Conservation (phyloP, 192 early-diverging fungal species). For the Backusella tuberculispora region DNA sequence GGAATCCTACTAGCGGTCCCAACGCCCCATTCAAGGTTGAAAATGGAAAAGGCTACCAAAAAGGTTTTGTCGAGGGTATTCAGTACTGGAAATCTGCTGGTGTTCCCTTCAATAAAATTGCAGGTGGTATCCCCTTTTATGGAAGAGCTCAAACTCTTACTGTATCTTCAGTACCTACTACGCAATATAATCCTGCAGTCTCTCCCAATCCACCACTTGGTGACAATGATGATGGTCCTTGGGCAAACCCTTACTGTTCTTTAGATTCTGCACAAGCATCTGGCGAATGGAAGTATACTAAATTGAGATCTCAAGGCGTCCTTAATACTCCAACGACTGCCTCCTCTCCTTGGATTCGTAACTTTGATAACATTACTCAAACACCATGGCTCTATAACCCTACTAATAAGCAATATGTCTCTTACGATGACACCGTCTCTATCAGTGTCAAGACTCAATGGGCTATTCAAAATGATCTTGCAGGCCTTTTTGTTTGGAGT, state of each 20-base stretch:
- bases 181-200: slow-evolving; percentile 8
- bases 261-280: slow-evolving; percentile 48
- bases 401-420: slow-evolving; percentile 59
- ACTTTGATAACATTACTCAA: slow-evolving; percentile 62
- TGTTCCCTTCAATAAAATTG: slow-evolving; percentile 62
- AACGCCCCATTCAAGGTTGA: slow-evolving; percentile 48
- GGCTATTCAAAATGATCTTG: slow-evolving; percentile 56
- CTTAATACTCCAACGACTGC: slow-evolving; percentile 53
- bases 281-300: slow-evolving; percentile 69
- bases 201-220: slow-evolving; percentile 48
- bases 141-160: slow-evolving; percentile 48
- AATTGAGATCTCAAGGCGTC: slow-evolving; percentile 61
- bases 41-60: slow-evolving; percentile 33
- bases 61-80: slow-evolving; percentile 54
- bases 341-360: slow-evolving; percentile 61
- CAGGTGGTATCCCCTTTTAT: slow-evolving; percentile 64
- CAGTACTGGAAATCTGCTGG: slow-evolving; percentile 58
- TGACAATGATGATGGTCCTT: slow-evolving; percentile 58
- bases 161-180: slow-evolving; percentile 33
- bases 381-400: slow-evolving; percentile 79
- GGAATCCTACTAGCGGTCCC: slow-evolving; percentile 53
- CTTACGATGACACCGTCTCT: slow-evolving; percentile 70
- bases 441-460: slow-evolving; percentile 61
- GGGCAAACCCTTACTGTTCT: slow-evolving; percentile 54
- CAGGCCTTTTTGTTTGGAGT: slow-evolving; percentile 69